Conservation (phyloP, 441 rosid species). For the Euphorbia schlechtendalii region DNA sequence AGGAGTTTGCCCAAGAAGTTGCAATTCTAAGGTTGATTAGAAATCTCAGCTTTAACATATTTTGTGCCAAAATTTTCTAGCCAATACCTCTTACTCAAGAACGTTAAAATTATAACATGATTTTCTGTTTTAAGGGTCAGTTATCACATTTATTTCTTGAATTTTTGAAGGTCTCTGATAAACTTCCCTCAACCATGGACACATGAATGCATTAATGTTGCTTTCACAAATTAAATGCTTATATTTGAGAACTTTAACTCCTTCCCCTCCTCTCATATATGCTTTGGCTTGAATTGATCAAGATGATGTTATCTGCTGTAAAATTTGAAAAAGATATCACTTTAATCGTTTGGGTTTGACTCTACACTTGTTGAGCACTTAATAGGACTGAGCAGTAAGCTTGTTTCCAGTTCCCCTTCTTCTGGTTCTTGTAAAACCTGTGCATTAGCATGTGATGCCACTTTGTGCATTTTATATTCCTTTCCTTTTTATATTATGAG, state of each 20-base stretch:
- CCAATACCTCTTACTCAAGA: neutral
- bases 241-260: neutral
- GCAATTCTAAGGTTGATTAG: constrained; percentile 51
- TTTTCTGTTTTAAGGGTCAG: neutral
- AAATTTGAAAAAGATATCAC: neutral
- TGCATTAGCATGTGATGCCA: neutral
- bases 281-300: neutral
- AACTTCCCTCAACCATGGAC: neutral
- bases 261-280: neutral
- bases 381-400: neutral
- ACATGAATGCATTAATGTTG: neutral
- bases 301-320: neutral
- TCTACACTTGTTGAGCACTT: neutral
- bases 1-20: constrained; percentile 68
- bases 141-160: constrained; percentile 2
- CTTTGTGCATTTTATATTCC: neutral
- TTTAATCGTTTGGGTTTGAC: neutral
- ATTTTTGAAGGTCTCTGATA: neutral
- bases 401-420: neutral
- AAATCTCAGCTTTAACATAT: neutral
- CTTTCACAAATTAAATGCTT: neutral
- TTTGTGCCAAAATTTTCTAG: neutral
- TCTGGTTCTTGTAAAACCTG: neutral
- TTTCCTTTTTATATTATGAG: neutral
- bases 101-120: neutral